Evolutionary conservation across 2,329 filamentous ascomycete genomes (phyloP).

Genomic region (Fusarium chaquense): DNA sequence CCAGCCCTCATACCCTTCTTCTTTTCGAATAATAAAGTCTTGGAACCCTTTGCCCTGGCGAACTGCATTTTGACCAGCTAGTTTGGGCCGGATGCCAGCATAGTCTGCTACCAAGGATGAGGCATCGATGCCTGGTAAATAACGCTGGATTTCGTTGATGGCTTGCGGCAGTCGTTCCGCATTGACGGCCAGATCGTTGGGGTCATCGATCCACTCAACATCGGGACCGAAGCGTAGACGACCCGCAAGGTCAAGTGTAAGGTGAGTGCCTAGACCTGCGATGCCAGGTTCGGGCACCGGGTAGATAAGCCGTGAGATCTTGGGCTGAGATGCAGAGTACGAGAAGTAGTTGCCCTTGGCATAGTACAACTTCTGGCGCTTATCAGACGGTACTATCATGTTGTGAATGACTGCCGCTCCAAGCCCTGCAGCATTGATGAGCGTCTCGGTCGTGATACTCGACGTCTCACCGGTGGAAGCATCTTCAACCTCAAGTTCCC

Average conservation of each 20-base stretch:
- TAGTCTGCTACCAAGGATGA: constrained; percentile 82
- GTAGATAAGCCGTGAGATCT: constrained; percentile 81
- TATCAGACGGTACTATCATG: constrained; percentile 74
- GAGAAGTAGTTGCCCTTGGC: constrained; percentile 97
- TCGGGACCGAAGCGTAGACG: constrained; percentile 93
- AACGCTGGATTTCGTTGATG: constrained; percentile 79
- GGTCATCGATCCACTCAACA: constrained; percentile 87
- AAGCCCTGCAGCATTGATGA: constrained; percentile 90
- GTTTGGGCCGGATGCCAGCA: constrained; percentile 90
- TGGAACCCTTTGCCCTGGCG: constrained; percentile 76
- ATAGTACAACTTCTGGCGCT: constrained; percentile 75
- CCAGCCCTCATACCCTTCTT: constrained; percentile 84
- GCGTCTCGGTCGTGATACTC: constrained; percentile 76
- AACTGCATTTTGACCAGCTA: constrained; percentile 70
- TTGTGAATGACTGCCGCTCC: constrained; percentile 83
- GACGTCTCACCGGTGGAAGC: constrained; percentile 59
- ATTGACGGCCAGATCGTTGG: constrained; percentile 77
- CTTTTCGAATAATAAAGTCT: constrained; percentile 84
- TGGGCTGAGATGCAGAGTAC: constrained; percentile 74
- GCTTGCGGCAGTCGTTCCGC: constrained; percentile 72
- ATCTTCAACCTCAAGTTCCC: constrained; percentile 72
- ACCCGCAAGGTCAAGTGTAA: constrained; percentile 89
- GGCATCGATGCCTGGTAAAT: constrained; percentile 79
- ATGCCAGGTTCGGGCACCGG: constrained; percentile 85
- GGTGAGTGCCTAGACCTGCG: constrained; percentile 89